Conservation (phyloP, 331 rosid genomes). For the Malus hybrid region DNA sequence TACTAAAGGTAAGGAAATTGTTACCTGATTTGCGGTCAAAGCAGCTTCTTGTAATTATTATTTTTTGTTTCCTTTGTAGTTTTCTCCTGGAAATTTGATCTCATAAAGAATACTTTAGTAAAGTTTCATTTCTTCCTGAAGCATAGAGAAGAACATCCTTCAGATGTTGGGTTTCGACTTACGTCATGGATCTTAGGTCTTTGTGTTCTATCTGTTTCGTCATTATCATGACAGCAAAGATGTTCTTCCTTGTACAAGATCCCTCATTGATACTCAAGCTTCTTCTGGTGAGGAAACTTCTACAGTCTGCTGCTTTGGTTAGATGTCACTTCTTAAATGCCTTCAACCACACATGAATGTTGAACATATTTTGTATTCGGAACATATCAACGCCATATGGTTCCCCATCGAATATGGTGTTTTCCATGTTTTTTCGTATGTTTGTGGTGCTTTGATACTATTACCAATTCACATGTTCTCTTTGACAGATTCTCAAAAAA, state of each 20-base stretch:
- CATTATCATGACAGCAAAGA: slow-evolving; percentile 95
- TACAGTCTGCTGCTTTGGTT: slow-evolving; percentile 90
- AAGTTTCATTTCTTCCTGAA: slow-evolving; percentile 96
- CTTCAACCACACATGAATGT: slow-evolving; percentile 5
- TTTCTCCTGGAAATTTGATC: slow-evolving; percentile 2
- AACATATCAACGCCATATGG: too few species aligned
- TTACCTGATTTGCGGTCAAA: slow-evolving; percentile 90
- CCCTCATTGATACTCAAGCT: slow-evolving; percentile 88
- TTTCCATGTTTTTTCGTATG: too few species aligned
- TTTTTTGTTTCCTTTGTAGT: background rate
- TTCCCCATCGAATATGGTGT: too few species aligned
- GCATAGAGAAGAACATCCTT: slow-evolving; percentile 92
- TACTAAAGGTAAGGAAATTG: too few species aligned
- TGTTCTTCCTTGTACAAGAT: slow-evolving; percentile 90
- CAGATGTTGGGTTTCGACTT: slow-evolving; percentile 79
- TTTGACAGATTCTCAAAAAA: slow-evolving; percentile 70
- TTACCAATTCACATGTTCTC: slow-evolving; percentile 4
- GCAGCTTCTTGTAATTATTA: slow-evolving; percentile 78
- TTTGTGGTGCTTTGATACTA: background rate
- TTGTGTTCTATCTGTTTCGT: slow-evolving; percentile 83
- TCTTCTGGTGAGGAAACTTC: slow-evolving; percentile 86
- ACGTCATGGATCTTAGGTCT: slow-evolving; percentile 98
- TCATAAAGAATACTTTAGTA: slow-evolving; percentile 9
- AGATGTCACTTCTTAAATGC: slow-evolving; percentile 11
- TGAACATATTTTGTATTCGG: background rate